Conservation (phyloP, 768 basidiomycete species). For the Boletus sensibilis region DNA sequence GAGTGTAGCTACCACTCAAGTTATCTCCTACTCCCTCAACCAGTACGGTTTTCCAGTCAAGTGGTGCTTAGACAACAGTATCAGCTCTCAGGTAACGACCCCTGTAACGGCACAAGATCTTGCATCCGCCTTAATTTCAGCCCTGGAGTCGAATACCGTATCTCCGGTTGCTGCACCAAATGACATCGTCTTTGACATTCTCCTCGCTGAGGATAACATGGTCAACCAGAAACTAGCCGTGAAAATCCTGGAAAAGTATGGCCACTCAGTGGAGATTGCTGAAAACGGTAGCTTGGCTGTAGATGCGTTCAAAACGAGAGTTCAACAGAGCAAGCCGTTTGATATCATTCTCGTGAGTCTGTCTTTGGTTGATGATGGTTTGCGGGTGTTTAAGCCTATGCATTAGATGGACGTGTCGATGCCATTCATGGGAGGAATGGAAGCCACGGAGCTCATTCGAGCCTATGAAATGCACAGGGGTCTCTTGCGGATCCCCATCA, state of each 20-base stretch:
- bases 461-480: conserved; percentile 74
- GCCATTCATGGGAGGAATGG: conserved; percentile 99
- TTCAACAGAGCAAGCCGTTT: conserved; percentile 70
- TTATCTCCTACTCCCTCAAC: conserved; percentile 4
- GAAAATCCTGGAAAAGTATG: conserved; percentile 94
- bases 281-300: conserved; percentile 95
- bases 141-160: conserved; percentile 92
- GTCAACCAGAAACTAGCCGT: conserved; percentile 96
- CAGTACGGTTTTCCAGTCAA: conserved; percentile 55
- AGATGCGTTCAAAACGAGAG: conserved; percentile 83
- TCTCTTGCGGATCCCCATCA: conserved; percentile 80
- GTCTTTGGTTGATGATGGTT: not conserved
- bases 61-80: conserved; percentile 96
- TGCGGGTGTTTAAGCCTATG: conserved; percentile 1
- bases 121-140: conserved; percentile 87
- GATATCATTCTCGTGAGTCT: conserved; percentile 85
- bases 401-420: conserved; percentile 94
- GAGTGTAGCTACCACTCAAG: conserved; percentile 29
- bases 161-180: conserved; percentile 83
- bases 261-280: conserved; percentile 93
- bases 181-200: conserved; percentile 86
- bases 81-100: conserved; percentile 91
- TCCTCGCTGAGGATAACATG: conserved; percentile 95
- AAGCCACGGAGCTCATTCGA: conserved; percentile 91
- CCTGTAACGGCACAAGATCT: conserved; percentile 88